Evolutionary conservation across 495 filamentous ascomycete genomes (phyloP), one percentile per base, ranked within the genome.

Genomic region (Tetracladium marchalianum): DNA sequence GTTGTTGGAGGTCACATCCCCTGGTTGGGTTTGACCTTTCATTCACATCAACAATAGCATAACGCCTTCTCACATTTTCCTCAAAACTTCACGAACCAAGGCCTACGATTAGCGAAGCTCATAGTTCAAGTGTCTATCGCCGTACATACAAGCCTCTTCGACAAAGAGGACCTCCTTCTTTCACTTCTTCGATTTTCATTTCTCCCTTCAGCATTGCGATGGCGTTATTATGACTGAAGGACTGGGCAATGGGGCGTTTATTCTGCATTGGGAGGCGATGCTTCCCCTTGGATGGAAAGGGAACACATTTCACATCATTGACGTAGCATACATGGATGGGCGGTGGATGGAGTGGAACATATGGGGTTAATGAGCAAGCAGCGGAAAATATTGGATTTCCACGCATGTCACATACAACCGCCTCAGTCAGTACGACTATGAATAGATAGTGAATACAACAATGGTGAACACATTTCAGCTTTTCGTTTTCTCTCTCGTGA

Each of bases 171-270:
- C 22, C 22, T 27, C 7, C 22, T 27, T 27, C 22, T 27, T 27
- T 7, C 7, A 3, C 22, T 27, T 27, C 8, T 31, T 27, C 16
- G 15, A 42, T 5, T 1, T 43, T 22, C 15, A n/a, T 44, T 35
- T 15, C 32, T 35, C 16, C 13, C 19, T 32, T 35, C 42, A 35
- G 42, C 42, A 44, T 44, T 34, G 42, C 42, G 42, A 44, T 12
- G 42, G 42, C 27, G 42, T 44, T 44, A 27, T 7, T 27, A 27
- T 7, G 22, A 27, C 3, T 27, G 22, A 7, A 27, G 3, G 22
- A 27, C 22, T 27, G 22, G 22, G 7, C 22, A 17, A 32, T 32
- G 19, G 41, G 42, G 12, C 12, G 42, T 13, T 31, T n/a, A 9
- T 9, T 15, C 11, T 27, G 40, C 19, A 31, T 42, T 42, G 31